Percentiles rank a stretch among this genome's conserved stretches.
phyloP scores from a whole-genome alignment of 768 basidiomycete species.

The Boletus coccyginus region DNA sequence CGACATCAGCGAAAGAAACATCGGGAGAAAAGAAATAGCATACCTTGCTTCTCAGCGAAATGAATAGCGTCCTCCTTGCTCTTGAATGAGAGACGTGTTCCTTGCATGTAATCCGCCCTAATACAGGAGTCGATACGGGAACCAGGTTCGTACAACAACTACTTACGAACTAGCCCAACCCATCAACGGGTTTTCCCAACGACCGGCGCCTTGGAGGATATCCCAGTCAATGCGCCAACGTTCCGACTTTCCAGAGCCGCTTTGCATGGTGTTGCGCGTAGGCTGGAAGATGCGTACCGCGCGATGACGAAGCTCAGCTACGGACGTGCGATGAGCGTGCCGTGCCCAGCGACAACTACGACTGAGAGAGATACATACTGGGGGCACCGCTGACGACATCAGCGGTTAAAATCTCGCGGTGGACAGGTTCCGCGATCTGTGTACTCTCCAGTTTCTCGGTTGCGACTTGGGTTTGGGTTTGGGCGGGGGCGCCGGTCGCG shows the following conservation, averaged over 20 bases:
- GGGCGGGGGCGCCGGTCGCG: constrained; percentile 15
- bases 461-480: constrained; percentile 25
- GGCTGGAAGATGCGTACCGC: constrained; percentile 91
- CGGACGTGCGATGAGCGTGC: background rate
- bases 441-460: constrained; percentile 25
- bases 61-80: constrained; percentile 89
- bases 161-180: constrained; percentile 93
- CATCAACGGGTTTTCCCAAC: constrained; percentile 99
- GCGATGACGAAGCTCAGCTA: constrained; percentile 84
- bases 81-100: constrained; percentile 77
- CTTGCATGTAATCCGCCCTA: constrained; percentile 96
- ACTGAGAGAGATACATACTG: constrained; percentile 42
- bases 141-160: background rate
- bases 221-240: constrained; percentile 97
- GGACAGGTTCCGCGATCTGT: constrained; percentile 44
- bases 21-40: constrained; percentile 8
- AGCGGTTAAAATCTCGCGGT: constrained; percentile 65
- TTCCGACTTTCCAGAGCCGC: constrained; percentile 78
- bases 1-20: background rate
- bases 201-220: constrained; percentile 78
- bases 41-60: constrained; percentile 97
- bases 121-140: background rate
- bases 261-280: constrained; percentile 93
- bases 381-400: constrained; percentile 87
- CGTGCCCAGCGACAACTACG: too few relatives aligned